Evolutionary conservation across 1,139 yeast species (phyloP).

Genomic region (Diutina pseudorugosa): DNA sequence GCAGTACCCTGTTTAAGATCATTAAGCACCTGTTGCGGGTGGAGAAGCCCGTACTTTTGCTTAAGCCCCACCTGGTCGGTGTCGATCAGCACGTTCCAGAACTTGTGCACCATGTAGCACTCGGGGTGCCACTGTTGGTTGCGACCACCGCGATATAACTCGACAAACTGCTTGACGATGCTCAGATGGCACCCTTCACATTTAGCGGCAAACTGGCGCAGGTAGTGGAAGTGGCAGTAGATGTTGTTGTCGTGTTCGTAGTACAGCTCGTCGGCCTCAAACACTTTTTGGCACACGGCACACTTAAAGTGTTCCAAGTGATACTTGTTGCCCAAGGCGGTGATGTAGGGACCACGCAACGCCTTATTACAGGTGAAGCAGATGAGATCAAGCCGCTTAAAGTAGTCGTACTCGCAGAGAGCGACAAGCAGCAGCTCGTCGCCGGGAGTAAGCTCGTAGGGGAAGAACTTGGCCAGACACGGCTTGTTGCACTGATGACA

Average conservation of each 20-base stretch:
- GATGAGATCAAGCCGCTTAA: conserved; percentile 67
- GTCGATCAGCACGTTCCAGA: conserved; percentile 85
- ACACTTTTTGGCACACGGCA: conserved; percentile 73
- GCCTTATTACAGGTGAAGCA: conserved; percentile 82
- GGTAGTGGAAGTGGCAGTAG: conserved; percentile 86
- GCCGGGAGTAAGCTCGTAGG: conserved; percentile 27
- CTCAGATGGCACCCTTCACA: conserved; percentile 94
- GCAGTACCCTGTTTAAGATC: not conserved
- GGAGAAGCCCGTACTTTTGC: not conserved
- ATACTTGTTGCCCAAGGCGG: conserved; percentile 85
- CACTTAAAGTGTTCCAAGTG: conserved; percentile 95
- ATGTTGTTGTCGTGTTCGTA: conserved; percentile 79
- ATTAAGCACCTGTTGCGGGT: not conserved
- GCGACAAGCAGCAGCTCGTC: conserved; percentile 44
- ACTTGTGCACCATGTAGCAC: conserved; percentile 94
- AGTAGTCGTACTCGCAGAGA: conserved; percentile 87
- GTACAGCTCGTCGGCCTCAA: conserved; percentile 86
- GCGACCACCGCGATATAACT: conserved; percentile 83
- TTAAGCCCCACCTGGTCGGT: conserved; percentile 43
- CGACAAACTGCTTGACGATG: conserved; percentile 88
- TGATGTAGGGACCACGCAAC: conserved; percentile 83
- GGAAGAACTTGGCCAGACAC: conserved; percentile 66
- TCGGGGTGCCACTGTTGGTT: conserved; percentile 99
- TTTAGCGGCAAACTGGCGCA: conserved; percentile 70
- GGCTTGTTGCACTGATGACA: conserved; percentile 73